These are phyloP conservation scores for Torulaspora globosa DNA, from an alignment of 1,139 yeast genomes.

Conservation along the genomic window DNA sequence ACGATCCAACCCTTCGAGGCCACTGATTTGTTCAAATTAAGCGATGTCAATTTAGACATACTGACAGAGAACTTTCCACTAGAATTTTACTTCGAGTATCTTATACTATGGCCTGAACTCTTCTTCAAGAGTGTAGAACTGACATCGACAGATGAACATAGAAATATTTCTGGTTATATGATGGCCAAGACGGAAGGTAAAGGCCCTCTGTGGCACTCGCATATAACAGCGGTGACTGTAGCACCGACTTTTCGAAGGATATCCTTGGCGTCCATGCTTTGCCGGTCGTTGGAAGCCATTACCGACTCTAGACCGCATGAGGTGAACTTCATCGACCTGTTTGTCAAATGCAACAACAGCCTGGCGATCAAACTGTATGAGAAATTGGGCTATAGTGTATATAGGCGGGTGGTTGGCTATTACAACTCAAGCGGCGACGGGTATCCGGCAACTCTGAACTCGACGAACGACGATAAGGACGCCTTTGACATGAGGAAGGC, in stretches of 20 bases:
- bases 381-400: constrained; percentile 79
- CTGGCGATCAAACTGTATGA: constrained; percentile 81
- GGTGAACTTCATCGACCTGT: constrained; percentile 82
- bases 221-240: constrained; percentile 93
- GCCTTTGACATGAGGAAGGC: constrained; percentile 82
- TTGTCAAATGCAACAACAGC: constrained; percentile 79
- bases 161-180: constrained; percentile 66
- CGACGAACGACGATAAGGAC: constrained; percentile 62
- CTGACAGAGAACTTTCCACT: constrained; percentile 86
- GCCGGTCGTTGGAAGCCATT: constrained; percentile 65
- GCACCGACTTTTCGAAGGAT: constrained; percentile 77
- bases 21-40: constrained; percentile 69
- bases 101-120: constrained; percentile 82
- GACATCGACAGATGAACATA: constrained; percentile 25
- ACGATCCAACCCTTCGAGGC: constrained; percentile 67
- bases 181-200: constrained; percentile 96
- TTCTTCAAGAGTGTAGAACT: constrained; percentile 68
- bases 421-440: constrained; percentile 47
- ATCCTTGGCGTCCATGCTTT: constrained; percentile 73
- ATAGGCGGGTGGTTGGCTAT: constrained; percentile 84
- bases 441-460: constrained; percentile 42
- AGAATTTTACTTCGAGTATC: constrained; percentile 78
- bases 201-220: constrained; percentile 88
- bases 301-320: constrained; percentile 68
- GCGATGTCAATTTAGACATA: constrained; percentile 77